phyloP scores from a whole-genome alignment of 1,284 basidiomycete species.

The Sanghuangporus baumii region DNA sequence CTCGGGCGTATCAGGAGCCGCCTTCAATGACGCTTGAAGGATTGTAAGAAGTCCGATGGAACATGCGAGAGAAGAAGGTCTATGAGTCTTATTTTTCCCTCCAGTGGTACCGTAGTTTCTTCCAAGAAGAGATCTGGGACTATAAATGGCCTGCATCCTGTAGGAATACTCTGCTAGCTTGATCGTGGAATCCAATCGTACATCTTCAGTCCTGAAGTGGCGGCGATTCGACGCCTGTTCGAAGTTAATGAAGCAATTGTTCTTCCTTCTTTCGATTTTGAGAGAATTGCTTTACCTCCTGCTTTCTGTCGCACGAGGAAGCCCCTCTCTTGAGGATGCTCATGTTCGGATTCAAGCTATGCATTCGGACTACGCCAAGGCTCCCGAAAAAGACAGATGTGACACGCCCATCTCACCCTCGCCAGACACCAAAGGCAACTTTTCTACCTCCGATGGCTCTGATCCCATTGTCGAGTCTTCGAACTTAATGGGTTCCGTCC shows the following conservation, averaged over 20 bases:
- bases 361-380: neutral
- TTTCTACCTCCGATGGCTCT: neutral
- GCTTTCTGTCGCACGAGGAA: neutral
- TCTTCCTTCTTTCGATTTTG: neutral
- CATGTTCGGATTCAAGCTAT: neutral
- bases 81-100: no score
- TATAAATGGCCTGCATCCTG: no score
- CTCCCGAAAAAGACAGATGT: neutral
- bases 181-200: no score
- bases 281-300: neutral
- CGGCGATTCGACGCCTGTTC: neutral
- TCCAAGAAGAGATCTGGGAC: no score
- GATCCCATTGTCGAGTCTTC: neutral
- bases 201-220: no score
- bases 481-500: neutral
- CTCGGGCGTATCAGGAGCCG: no score
- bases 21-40: no score
- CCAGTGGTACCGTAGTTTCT: no score
- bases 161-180: no score
- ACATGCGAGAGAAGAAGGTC: no score
- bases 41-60: no score
- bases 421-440: neutral
- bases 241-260: neutral
- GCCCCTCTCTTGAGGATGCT: neutral
- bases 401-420: neutral